Percentiles rank a stretch among this genome's conserved stretches.
These are phyloP conservation scores for Colletotrichum destructivum DNA, from an alignment of 2,329 filamentous ascomycete species.

Conservation along the genomic window DNA sequence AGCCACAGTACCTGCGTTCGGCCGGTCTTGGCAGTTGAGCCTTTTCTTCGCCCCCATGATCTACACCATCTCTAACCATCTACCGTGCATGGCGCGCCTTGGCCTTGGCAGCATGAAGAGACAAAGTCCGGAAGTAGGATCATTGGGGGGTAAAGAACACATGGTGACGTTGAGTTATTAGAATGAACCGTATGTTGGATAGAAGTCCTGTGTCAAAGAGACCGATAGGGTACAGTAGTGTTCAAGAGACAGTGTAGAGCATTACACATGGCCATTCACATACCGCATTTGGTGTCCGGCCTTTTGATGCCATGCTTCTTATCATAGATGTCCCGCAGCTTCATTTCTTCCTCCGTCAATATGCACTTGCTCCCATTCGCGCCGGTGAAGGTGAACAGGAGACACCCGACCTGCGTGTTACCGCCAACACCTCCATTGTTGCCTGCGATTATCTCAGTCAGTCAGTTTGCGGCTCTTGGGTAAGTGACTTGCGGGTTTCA, in stretches of 20 bases:
- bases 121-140: neutral
- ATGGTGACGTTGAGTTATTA: neutral
- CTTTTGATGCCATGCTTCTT: neutral
- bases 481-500: too few species aligned
- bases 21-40: neutral
- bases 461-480: neutral
- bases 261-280: neutral
- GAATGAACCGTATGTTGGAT: neutral
- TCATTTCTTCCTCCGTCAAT: neutral
- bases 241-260: neutral
- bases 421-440: conserved; percentile 22
- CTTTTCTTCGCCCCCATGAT: neutral
- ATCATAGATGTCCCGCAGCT: neutral
- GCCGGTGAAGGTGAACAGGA: conserved; percentile 12
- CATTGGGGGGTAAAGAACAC: neutral
- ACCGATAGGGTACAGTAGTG: too few species aligned
- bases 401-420: conserved; percentile 5
- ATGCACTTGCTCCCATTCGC: neutral
- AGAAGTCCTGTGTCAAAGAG: neutral
- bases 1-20: neutral
- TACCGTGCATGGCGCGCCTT: neutral
- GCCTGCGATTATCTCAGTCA: neutral
- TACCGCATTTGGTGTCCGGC: rapidly evolving
- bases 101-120: neutral
- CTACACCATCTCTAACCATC: neutral